A percentile compares a stretch with the other conserved stretches of the same genome.
Evolutionary conservation across 192 early-diverging fungal genomes (phyloP).

Genomic region (Podila epicladia): DNA sequence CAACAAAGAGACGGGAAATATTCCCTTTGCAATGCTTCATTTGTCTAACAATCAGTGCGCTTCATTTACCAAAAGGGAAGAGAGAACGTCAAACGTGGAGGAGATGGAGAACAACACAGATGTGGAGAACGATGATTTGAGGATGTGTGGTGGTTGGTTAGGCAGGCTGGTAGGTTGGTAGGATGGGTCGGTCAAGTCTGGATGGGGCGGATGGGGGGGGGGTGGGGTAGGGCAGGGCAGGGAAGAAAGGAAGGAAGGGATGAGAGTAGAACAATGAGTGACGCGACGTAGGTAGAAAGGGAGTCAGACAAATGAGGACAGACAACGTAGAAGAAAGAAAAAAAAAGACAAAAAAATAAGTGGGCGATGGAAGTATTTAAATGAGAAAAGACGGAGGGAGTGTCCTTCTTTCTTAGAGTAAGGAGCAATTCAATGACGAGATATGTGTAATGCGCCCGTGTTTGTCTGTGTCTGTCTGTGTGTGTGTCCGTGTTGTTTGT

Average conservation of each 20-base stretch:
- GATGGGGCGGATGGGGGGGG: background rate
- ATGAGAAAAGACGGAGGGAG: background rate
- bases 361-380: background rate
- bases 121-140: background rate
- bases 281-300: background rate
- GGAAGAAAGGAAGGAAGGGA: background rate
- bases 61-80: background rate
- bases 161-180: background rate
- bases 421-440: background rate
- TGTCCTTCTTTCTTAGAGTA: background rate
- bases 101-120: background rate
- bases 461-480: too few species aligned
- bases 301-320: conserved; percentile 2
- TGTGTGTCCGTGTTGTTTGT: too few species aligned
- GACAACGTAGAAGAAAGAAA: background rate
- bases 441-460: too few species aligned
- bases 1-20: too few species aligned
- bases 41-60: too few species aligned
- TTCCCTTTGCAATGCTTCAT: too few species aligned
- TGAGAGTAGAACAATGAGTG: background rate
- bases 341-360: background rate
- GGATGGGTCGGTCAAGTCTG: background rate
- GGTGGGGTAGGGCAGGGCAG: background rate
- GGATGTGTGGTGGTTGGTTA: background rate
- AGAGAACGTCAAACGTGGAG: background rate